phyloP scores from a whole-genome alignment of 257 asterid genomes.

The Scutellaria barbata region DNA sequence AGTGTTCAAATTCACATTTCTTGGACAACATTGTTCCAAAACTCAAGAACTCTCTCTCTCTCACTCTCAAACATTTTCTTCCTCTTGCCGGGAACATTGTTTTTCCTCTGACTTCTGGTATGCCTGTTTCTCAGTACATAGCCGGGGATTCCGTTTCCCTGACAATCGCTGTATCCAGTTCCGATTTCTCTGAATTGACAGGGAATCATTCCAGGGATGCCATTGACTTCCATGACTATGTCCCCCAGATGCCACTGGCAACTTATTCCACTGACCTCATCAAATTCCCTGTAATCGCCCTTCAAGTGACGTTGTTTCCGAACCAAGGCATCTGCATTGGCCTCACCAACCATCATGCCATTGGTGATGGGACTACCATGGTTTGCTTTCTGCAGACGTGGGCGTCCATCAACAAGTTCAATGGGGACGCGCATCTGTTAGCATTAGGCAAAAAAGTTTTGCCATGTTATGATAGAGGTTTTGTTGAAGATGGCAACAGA shows the following conservation, averaged over 20 bases:
- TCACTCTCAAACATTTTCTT: slow-evolving; percentile 17
- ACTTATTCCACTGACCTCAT: not conserved
- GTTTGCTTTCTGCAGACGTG: not conserved
- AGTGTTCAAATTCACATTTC: slow-evolving; percentile 4
- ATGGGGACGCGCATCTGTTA: not conserved
- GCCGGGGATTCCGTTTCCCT: slow-evolving; percentile 15
- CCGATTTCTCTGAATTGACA: not conserved
- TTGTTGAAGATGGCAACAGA: not conserved
- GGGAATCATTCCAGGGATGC: not conserved
- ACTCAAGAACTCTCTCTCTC: slow-evolving; percentile 26
- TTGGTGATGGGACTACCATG: not conserved
- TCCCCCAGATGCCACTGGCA: not conserved
- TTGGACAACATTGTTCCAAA: not conserved
- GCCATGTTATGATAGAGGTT: not conserved
- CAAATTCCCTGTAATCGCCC: not conserved
- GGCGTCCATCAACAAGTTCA: slow-evolving; percentile 23
- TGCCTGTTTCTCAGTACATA: slow-evolving; percentile 9
- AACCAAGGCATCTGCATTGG: slow-evolving; percentile 4
- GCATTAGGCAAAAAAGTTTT: not conserved
- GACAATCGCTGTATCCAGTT: not conserved
- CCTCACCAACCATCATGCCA: not conserved
- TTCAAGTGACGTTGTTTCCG: slow-evolving; percentile 33
- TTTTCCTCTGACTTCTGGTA: not conserved
- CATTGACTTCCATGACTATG: not conserved
- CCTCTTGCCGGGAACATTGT: slow-evolving; percentile 26